Base-by-base conservation (phyloP, 2,329 filamentous ascomycete genomes). In the Phyllosticta capitalensis region DNA sequence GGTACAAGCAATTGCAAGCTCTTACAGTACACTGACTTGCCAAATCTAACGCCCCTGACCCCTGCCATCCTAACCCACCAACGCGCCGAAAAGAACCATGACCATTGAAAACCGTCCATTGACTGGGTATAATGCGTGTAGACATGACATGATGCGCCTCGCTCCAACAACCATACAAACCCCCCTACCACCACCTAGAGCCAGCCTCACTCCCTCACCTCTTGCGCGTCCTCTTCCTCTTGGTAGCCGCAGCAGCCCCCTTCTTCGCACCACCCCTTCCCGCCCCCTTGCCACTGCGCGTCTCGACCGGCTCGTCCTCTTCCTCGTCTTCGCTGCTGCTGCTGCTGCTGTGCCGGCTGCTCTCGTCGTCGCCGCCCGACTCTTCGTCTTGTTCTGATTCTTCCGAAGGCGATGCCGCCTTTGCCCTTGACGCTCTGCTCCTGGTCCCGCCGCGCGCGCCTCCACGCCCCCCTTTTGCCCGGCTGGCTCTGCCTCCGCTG, bases 371-470 rank as follows among this genome's bases (percentile, higher is more conserved):
- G 28, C 64, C 66, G 12, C 64, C 64, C 20, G 54, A 52, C n/a
- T 65, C 64, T 0, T 59, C 60, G 9, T 63, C 64, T 17, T 63
- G 61, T 10, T 64, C 66, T 21, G 63, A 62, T 33, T 66, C 64
- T 22, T 53, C 19, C 12, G 55, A 45, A 9, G 52, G 26, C 28
- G 58, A 60, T 22, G 52, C 53, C 17, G 58, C 58, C 20, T 56
- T 59, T 7, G 38, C 38, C 3, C 28, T 7, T 12, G 38, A 20
- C 1, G 26, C 49, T 33, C 54, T 53, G 10, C 51, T 33, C 5
- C 52, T 26, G 66, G 67, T n/a, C 52, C 68, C 65, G 22, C 66
- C 64, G 26, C 64, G 66, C 50, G 65, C 64, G 38, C 22, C 22
- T 9, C 33, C 21, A 19, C 38, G 38, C 1, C 38, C 38, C 6